These are phyloP conservation scores for Medicago lupulina DNA, from an alignment of 306 rosid genomes.

Conservation along the genomic window DNA sequence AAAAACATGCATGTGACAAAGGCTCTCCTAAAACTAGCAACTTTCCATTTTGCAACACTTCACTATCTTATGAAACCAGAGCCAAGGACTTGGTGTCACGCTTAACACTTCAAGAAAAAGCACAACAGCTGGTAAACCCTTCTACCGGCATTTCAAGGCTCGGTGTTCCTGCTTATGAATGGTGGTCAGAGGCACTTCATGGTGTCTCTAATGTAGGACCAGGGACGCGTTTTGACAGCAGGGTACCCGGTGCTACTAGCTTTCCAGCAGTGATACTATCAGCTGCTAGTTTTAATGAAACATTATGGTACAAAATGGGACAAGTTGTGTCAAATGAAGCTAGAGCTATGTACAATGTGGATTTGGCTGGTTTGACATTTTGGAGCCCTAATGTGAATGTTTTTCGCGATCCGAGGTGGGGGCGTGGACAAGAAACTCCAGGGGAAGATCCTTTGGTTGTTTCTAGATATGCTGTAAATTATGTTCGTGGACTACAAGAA, in stretches of 20 bases:
- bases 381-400: constrained; percentile 92
- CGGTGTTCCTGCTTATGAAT: constrained; percentile 72
- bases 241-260: constrained; percentile 74
- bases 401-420: constrained; percentile 85
- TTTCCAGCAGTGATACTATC: constrained; percentile 74
- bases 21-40: constrained; percentile 43
- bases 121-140: constrained; percentile 54
- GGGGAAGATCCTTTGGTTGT: constrained; percentile 84
- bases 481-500: constrained; percentile 77
- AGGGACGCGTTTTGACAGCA: constrained; percentile 58
- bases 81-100: constrained; percentile 67
- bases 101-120: constrained; percentile 66
- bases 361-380: constrained; percentile 75
- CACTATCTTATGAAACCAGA: constrained; percentile 51
- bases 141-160: constrained; percentile 57
- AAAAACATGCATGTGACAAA: constrained; percentile 67
- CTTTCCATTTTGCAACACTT: constrained; percentile 66
- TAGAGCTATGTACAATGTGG: constrained; percentile 80
- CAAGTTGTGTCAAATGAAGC: constrained; percentile 82
- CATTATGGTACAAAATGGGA: constrained; percentile 72
- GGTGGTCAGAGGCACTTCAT: constrained; percentile 92
- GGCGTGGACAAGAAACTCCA: constrained; percentile 78
- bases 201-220: constrained; percentile 76
- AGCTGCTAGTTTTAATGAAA: constrained; percentile 66
- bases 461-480: constrained; percentile 62